Evolutionary conservation across 129 eudicot genomes (phyloP).

Genomic region (Cynara cardunculus): DNA sequence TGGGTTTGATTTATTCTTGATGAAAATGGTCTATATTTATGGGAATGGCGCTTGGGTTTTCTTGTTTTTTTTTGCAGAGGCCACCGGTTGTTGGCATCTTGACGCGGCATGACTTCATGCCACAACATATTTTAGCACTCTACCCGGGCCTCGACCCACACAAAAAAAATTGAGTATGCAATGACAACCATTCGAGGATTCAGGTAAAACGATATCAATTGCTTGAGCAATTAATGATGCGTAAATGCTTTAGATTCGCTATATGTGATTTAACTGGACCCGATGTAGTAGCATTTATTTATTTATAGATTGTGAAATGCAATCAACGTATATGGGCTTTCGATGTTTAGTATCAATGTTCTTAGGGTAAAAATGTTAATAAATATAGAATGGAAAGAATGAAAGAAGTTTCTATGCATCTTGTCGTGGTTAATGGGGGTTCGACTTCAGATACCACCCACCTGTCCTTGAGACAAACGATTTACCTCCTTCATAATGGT

Average conservation of each 20-base stretch:
- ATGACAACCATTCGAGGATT: background rate
- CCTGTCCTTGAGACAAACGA: background rate
- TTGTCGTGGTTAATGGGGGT: background rate
- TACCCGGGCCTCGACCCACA: constrained; percentile 60
- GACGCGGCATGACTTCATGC: constrained; percentile 95
- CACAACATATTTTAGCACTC: constrained; percentile 81
- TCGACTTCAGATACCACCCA: background rate
- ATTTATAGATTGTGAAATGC: constrained; percentile 26
- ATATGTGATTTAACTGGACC: constrained; percentile 6
- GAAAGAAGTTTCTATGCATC: background rate
- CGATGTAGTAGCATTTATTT: background rate
- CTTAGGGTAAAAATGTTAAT: background rate
- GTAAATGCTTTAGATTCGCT: constrained; percentile 7
- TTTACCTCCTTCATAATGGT: background rate
- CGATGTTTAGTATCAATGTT: constrained; percentile 13
- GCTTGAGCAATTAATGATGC: background rate
- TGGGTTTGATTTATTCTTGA: background rate
- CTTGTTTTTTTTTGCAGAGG: constrained; percentile 43
- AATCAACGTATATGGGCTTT: constrained; percentile 15
- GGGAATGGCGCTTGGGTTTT: background rate
- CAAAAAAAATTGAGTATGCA: constrained; percentile 23
- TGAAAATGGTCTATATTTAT: background rate
- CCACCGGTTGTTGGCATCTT: constrained; percentile 81
- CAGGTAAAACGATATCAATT: background rate
- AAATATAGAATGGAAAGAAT: constrained; percentile 10